Evolutionary conservation across 129 eudicot genomes (phyloP), one percentile per base, ranked within the genome.

Genomic region (Silybum marianum): DNA sequence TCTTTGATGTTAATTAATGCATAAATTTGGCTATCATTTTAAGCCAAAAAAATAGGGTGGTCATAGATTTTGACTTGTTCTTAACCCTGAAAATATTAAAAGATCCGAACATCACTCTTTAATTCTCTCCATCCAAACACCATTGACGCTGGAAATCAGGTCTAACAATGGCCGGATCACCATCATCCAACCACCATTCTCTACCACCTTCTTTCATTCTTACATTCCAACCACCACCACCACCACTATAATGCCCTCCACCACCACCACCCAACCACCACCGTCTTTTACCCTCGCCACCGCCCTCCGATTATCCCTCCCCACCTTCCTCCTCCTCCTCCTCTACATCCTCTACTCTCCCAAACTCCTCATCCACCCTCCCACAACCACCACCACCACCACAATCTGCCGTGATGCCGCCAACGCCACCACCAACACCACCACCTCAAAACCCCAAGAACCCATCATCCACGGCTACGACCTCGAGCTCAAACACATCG

Each of bases 401-500:
- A 21, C 74, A 0, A 80, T 46, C 76, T 25, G 74, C 70, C 80
- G 70, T 58, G 24, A 84, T 69, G 18, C 70, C 2, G 18, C 60
- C 4, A 32, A 3, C 36, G 19, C 70, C 42, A 48, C 25, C 69
- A 42, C 67, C 54, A 39, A 69, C 72, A 26, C 74, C 44, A 10
- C 65, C 72, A 26, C 74, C 44, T 7, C 65, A 25, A 23, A 21
- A 25, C 12, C 78, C 65, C 9, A 22, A 19, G 32, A 1, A 40
- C 54, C 69, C 6, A 9, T 8, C 11, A 30, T 18, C 73, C 81
- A n/a, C 22, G 81, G 63, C 1, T 71, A 70, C 78, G 77, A 85
- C 30, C 86, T 90, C 23, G 78, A 89, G 81, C 83, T 85, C 5
- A 90, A 84, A 24, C 95, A 94, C 87, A 75, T 94, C 1, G 93